Evolutionary conservation across 306 rosid genomes (phyloP).

Genomic region (Cicer pinnatifidum): DNA sequence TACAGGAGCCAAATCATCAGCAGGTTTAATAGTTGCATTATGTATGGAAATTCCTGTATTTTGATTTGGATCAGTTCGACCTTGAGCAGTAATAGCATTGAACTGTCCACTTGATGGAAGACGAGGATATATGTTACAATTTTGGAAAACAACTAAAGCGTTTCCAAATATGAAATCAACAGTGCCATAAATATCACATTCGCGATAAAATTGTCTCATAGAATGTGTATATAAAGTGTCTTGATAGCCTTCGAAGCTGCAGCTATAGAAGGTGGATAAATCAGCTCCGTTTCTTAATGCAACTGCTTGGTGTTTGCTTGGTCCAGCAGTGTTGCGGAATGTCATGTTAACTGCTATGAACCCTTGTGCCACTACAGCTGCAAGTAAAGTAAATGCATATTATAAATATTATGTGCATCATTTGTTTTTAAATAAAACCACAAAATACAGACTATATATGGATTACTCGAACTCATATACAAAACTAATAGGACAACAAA

Average conservation of each 20-base stretch:
- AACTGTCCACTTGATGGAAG: slow-evolving; percentile 63
- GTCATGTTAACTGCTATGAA: slow-evolving; percentile 81
- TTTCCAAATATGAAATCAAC: slow-evolving; percentile 88
- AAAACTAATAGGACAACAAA: background rate
- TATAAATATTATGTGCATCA: background rate
- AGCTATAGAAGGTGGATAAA: slow-evolving; percentile 66
- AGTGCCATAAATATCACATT: slow-evolving; percentile 79
- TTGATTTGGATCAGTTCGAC: slow-evolving; percentile 74
- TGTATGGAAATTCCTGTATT: slow-evolving; percentile 75
- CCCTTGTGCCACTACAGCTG: slow-evolving; percentile 70
- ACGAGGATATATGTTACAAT: slow-evolving; percentile 68
- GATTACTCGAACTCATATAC: background rate
- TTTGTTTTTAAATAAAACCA: no score
- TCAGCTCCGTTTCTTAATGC: slow-evolving; percentile 79
- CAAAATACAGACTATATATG: background rate
- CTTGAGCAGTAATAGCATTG: slow-evolving; percentile 80
- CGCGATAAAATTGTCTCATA: slow-evolving; percentile 78
- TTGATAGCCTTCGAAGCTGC: slow-evolving; percentile 87
- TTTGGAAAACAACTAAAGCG: slow-evolving; percentile 70
- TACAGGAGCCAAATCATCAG: slow-evolving; percentile 53
- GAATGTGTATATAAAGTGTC: slow-evolving; percentile 83
- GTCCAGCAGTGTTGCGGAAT: slow-evolving; percentile 78
- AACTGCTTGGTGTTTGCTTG: slow-evolving; percentile 78
- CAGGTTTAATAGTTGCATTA: slow-evolving; percentile 53
- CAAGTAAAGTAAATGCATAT: slow-evolving; percentile 5